Conservation (phyloP, 2,329 filamentous ascomycete genomes). For the Meredithiella fracta region DNA sequence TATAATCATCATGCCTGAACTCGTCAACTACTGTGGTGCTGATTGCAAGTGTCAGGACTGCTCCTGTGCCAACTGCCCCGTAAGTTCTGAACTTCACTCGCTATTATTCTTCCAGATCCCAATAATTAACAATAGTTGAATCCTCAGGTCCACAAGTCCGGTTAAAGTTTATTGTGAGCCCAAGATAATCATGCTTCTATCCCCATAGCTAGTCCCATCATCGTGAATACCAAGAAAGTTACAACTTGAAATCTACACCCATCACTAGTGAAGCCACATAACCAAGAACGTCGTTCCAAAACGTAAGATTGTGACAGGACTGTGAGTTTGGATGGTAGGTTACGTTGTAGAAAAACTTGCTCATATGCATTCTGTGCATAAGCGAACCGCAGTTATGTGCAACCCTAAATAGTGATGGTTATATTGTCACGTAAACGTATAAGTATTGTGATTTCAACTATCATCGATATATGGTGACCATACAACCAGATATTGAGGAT, state of each 20-base stretch:
- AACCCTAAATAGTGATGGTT: not conserved
- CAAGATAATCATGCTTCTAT: not conserved
- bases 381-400: not conserved
- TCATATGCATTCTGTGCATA: constrained; percentile 5
- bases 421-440: not conserved
- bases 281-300: not conserved
- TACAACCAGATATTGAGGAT: no score
- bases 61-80: constrained; percentile 28
- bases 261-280: no score
- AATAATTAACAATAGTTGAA: not conserved
- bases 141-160: not conserved
- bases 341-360: not conserved
- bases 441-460: no score
- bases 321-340: not conserved
- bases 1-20: constrained; percentile 25
- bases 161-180: not conserved
- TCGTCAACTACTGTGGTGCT: constrained; percentile 27
- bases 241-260: not conserved
- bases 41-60: constrained; percentile 26
- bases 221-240: not conserved
- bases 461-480: no score
- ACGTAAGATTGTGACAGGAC: not conserved
- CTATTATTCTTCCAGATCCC: not conserved
- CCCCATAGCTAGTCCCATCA: not conserved
- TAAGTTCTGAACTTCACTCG: constrained; percentile 19